Conservation (phyloP, 2,329 filamentous ascomycete species). For the Alternaria incomplexa region DNA sequence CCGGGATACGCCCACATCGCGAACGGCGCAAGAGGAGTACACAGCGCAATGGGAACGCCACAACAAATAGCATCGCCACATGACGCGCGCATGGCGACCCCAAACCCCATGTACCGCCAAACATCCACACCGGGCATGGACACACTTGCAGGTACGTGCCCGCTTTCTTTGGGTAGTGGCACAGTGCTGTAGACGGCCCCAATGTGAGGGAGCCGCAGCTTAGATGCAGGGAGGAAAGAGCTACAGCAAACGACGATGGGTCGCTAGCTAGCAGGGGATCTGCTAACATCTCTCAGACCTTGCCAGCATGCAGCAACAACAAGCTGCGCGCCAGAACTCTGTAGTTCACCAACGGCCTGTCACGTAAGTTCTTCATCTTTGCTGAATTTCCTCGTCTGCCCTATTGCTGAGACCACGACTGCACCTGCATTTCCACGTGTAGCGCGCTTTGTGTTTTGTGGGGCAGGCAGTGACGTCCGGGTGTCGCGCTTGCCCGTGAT, state of each 20-base stretch:
- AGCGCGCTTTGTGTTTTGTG: background rate
- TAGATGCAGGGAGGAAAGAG: conserved; percentile 1
- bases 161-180: conserved; percentile 13
- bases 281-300: conserved; percentile 46
- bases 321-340: conserved; percentile 47
- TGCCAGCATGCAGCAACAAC: conserved; percentile 56
- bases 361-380: conserved; percentile 35
- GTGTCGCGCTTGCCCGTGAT: conserved; percentile 18
- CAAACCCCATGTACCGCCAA: conserved; percentile 47
- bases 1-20: conserved; percentile 34
- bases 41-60: conserved; percentile 43
- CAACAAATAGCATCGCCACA: conserved; percentile 36
- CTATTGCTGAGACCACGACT: background rate
- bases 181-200: background rate
- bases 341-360: conserved; percentile 44
- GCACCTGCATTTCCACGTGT: background rate
- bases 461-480: conserved; percentile 9
- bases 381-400: background rate
- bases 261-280: background rate
- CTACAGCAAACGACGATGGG: background rate
- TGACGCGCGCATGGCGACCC: conserved; percentile 43
- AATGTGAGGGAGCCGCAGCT: background rate
- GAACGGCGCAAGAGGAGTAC: conserved; percentile 39
- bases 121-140: conserved; percentile 57
- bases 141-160: conserved; percentile 52